Conservation (phyloP, 768 basidiomycete genomes). For the Pisolithus sp. region DNA sequence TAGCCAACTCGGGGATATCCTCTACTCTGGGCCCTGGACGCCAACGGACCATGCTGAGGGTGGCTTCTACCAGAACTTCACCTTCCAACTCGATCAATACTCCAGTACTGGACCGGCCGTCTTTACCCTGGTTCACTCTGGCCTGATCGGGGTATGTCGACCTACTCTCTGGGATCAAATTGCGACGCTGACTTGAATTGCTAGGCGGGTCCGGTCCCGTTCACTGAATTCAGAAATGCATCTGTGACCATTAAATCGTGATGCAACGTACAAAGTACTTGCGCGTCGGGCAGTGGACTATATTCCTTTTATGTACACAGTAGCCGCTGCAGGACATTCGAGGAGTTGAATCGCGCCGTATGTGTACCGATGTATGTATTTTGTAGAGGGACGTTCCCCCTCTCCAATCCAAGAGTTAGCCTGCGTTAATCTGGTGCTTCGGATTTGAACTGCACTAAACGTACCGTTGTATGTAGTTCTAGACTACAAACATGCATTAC, state of each 20-base stretch:
- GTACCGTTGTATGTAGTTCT: no score
- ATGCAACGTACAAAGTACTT: no score
- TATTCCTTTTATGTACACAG: not conserved
- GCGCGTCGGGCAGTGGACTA: not conserved
- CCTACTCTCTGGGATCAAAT: not conserved
- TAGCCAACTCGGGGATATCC: slow-evolving; percentile 16
- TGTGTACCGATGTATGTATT: no score
- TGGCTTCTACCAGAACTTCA: slow-evolving; percentile 26
- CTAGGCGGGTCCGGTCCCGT: slow-evolving; percentile 2
- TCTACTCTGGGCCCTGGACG: slow-evolving; percentile 24
- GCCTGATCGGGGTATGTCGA: slow-evolving; percentile 19
- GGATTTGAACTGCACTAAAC: no score
- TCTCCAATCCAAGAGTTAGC: no score
- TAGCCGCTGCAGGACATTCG: not conserved
- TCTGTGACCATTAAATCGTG: not conserved
- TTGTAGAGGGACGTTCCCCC: no score
- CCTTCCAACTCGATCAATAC: slow-evolving; percentile 10
- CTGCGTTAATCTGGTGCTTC: no score
- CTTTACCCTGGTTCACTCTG: slow-evolving; percentile 25
- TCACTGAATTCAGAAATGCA: slow-evolving; percentile 3
- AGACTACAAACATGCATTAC: no score
- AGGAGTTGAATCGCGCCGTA: not conserved
- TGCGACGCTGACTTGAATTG: not conserved
- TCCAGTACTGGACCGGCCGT: slow-evolving; percentile 16
- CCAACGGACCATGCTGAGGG: slow-evolving; percentile 13